Base-by-base conservation (phyloP, 2,329 filamentous ascomycete genomes). In the Penicillium concentricum region DNA sequence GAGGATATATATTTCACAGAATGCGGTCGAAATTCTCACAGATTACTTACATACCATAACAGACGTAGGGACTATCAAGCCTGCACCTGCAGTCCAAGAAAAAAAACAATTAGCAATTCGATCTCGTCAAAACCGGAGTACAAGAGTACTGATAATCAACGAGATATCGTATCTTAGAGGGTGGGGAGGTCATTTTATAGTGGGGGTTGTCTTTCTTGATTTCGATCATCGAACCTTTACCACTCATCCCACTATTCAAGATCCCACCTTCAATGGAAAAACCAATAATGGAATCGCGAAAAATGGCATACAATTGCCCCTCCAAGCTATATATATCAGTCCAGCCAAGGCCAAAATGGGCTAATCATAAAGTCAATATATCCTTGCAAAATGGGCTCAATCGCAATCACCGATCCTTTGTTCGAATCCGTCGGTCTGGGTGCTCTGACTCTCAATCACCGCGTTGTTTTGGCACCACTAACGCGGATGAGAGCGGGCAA, bases 401-500 rank as follows among this genome's bases (percentile, higher is more conserved):
- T 68, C 39, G 60, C 63, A 10, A 32, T 59, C 12, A 59, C 58
- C 38, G 62, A 61, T n/a, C 51, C 61, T 26, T 63, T 71, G 24
- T 70, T 71, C 41, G 76, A 74, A 48, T 76, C 78, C 30, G 66
- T 78, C 4, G 59, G 57, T 7, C 41, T 71, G 9, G 69, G 68
- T 1, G 58, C 66, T 16, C 39, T 70, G 0, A 46, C 58, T 7
- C 56, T 72, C 2, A 56, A 64, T 10, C 69, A 72, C 35, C 66
- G 69, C 4, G 57, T 72, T 10, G 50, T 72, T 22, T 63, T 65
- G 35, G 67, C 67, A 9, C 67, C 67, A 7, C 61, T 54, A 44
- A 70, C 68, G 6, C 68, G 68, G 1, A 69, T 69, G 67, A 65
- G 69, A 38, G 56, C 63, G 2, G 62, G 60, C 0, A 66, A 65